Base-by-base conservation (phyloP, 768 basidiomycete genomes). In the Serendipita sp. region DNA sequence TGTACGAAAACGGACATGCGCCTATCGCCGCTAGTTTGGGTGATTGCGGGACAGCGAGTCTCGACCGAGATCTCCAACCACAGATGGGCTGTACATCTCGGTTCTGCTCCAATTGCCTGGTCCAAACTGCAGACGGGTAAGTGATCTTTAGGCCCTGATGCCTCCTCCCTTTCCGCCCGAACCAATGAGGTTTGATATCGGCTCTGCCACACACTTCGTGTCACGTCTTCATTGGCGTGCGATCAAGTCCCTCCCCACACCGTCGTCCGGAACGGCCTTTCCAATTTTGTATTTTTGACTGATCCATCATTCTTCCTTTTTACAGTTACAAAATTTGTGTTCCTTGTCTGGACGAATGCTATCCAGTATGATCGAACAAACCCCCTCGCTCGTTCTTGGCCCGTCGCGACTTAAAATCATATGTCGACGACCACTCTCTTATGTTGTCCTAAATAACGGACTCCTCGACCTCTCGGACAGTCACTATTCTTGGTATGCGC, bases 281-380 rank as follows among this genome's bases (percentile, higher is more conserved):
- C 26, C 45, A 22, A 22, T 50, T 5, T n/a, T 28, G 45, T 28
- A 11, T 9, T 50, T 50, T 50, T 50, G 45, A 30, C 45, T 22
- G 28, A 22, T 28, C n/a, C 20, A 22, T 50, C 45, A 50, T 17
- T 5, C n/a, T 20, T 22, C 9, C 9, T 9, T 50, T 22, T 58
- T n/a, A 4, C 53, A 58, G 53, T 31, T 31, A 58, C 53, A 58
- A 58, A 34, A 33, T 58, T 13, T 58, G 53, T 31, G 31, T 58
- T 58, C 53, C 24, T n/a, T 58, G 53, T n/a, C 53, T 58, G 26
- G 26, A 58, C 11, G 53, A 58, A 34, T 58, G 24, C 20, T 38
- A 38, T 38, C 38, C 38, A 38, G 38, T 14, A n/a, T 38, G 38
- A 38, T 38, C 38, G 38, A 38, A 38, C 38, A 38, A 5, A 38